These are phyloP conservation scores for Iris pallida DNA, from an alignment of 116 monocot genomes.

Conservation along the genomic window DNA sequence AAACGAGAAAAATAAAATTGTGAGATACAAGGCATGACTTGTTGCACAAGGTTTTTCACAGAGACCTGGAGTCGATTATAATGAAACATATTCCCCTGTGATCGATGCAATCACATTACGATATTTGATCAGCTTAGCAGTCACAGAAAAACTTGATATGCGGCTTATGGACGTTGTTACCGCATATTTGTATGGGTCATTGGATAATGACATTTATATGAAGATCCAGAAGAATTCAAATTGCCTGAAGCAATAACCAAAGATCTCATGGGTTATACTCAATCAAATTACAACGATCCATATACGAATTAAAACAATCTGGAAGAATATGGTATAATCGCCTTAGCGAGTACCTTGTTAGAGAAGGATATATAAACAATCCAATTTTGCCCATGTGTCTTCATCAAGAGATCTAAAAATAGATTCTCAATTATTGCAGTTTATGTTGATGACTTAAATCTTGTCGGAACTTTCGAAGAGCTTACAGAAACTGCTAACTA, in stretches of 20 bases:
- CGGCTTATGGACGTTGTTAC: conserved; percentile 1
- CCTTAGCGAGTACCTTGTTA: background rate
- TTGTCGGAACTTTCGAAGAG: background rate
- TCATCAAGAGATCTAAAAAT: background rate
- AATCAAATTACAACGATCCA: background rate
- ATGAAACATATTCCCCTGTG: background rate
- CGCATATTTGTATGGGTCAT: background rate
- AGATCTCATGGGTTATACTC: background rate
- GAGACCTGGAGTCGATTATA: background rate
- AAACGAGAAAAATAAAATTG: background rate
- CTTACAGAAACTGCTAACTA: background rate
- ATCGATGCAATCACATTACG: no score
- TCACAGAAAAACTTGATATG: background rate
- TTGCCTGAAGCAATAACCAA: background rate
- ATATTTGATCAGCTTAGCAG: no score
- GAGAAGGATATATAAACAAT: background rate
- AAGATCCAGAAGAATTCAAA: conserved; percentile 4
- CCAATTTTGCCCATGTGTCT: background rate
- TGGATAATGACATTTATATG: conserved; percentile 6
- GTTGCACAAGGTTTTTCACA: no score
- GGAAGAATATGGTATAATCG: background rate
- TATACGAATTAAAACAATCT: no score
- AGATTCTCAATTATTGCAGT: background rate
- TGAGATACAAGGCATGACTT: background rate
- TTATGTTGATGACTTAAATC: background rate